Conservation (phyloP, 1,139 yeast genomes). For the Geotrichum klebahnii region DNA sequence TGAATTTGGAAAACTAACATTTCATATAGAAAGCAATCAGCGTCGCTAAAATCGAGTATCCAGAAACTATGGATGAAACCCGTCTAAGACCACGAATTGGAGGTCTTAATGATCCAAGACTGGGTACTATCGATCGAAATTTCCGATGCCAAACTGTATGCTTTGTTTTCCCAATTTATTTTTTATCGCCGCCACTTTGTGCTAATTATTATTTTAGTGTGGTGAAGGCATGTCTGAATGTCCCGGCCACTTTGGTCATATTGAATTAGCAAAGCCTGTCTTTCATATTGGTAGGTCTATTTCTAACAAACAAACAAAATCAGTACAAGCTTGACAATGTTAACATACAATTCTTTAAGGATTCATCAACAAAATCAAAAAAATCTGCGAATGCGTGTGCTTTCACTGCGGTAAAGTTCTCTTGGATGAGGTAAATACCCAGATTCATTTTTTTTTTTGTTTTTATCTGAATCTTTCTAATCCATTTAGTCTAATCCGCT, state of each 20-base stretch:
- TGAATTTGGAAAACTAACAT: too few species aligned
- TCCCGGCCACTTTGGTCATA: conserved; percentile 99
- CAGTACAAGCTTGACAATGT: conserved; percentile 59
- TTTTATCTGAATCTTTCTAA: neutral
- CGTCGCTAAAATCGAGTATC: conserved; percentile 94
- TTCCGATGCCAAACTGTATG: conserved; percentile 85
- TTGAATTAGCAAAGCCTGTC: conserved; percentile 95
- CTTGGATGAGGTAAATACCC: conserved; percentile 60
- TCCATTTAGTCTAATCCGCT: conserved; percentile 50
- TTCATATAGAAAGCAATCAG: conserved; percentile 84
- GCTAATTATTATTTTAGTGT: conserved; percentile 44
- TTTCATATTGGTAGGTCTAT: conserved; percentile 72
- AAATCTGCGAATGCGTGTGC: conserved; percentile 93
- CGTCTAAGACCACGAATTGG: conserved; percentile 94
- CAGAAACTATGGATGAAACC: conserved; percentile 98
- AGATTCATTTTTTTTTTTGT: neutral
- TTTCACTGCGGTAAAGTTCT: conserved; percentile 96
- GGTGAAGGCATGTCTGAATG: conserved; percentile 99
- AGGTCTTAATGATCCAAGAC: conserved; percentile 92
- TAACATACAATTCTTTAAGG: conserved; percentile 24
- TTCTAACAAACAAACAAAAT: neutral
- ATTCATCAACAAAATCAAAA: conserved; percentile 86
- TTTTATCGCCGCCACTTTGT: neutral
- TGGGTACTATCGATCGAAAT: conserved; percentile 95
- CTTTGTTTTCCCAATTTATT: neutral